Conservation (phyloP, 106 monocot genomes). For the Phalaenopsis aphrodite region DNA sequence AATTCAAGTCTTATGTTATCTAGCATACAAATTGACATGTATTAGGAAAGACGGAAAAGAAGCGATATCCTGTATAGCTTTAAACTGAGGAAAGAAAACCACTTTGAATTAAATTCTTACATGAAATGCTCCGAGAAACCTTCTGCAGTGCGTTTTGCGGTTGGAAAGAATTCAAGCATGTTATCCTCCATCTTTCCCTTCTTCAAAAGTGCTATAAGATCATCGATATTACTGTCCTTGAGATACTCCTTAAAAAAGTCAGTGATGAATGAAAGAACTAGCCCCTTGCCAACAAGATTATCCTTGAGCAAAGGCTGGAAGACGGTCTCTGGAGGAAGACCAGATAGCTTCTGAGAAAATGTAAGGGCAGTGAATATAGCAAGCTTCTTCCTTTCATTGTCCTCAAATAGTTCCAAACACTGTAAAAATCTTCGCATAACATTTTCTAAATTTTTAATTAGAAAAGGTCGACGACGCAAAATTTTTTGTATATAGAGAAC, state of each 20-base stretch:
- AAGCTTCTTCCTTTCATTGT: constrained; percentile 62
- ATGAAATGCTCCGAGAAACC: constrained; percentile 88
- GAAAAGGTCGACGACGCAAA: constrained; percentile 78
- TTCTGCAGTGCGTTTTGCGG: constrained; percentile 66
- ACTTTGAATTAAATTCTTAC: constrained; percentile 31
- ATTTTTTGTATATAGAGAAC: constrained; percentile 95
- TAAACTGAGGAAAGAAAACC: constrained; percentile 4
- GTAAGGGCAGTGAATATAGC: constrained; percentile 94
- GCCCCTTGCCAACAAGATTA: constrained; percentile 90
- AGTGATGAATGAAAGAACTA: constrained; percentile 91
- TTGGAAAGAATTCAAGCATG: constrained; percentile 82
- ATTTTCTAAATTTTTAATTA: constrained; percentile 97
- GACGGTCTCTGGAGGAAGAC: constrained; percentile 90
- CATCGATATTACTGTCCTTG: constrained; percentile 80
- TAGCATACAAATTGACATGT: neutral
- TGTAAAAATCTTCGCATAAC: constrained; percentile 75
- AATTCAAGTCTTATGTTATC: too few relatives aligned
- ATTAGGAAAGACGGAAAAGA: neutral
- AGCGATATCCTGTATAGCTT: neutral
- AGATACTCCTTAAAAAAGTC: constrained; percentile 90
- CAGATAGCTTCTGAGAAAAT: constrained; percentile 95
- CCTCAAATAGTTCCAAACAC: constrained; percentile 70
- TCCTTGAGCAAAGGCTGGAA: constrained; percentile 94
- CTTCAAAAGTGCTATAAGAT: constrained; percentile 83
- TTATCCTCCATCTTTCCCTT: constrained; percentile 93